Conservation (phyloP, 768 basidiomycete genomes). For the Fomitopsis pulvina region DNA sequence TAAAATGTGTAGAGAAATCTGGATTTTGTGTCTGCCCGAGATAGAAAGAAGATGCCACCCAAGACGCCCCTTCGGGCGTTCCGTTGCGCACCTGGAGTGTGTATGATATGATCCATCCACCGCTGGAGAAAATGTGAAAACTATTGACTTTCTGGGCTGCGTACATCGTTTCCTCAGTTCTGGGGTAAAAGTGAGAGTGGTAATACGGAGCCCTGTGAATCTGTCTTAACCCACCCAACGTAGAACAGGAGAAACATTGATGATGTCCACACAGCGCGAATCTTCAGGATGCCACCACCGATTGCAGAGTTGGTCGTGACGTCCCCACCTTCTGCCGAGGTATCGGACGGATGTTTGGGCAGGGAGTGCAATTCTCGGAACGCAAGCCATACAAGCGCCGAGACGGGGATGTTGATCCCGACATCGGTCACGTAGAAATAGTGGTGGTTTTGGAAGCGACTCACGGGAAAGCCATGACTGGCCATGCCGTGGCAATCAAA, state of each 20-base stretch:
- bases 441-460: conserved; percentile 14
- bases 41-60: conserved; percentile 24
- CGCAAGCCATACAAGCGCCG: conserved; percentile 17
- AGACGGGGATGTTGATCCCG: conserved; percentile 18
- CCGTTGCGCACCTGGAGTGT: conserved; percentile 22
- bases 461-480: conserved; percentile 16
- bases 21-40: conserved; percentile 11
- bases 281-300: conserved; percentile 15
- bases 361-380: conserved; percentile 17
- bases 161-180: conserved; percentile 22
- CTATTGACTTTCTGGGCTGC: no score
- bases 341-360: conserved; percentile 13
- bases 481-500: conserved; percentile 20
- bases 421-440: conserved; percentile 22
- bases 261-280: conserved; percentile 21
- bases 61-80: conserved; percentile 22
- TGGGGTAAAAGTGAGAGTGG: background rate
- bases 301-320: background rate
- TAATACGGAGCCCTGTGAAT: background rate
- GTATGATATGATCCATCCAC: conserved; percentile 25
- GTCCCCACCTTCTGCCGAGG: background rate
- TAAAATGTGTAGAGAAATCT: background rate
- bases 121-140: conserved; percentile 8
- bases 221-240: conserved; percentile 11
- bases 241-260: conserved; percentile 23